phyloP scores from a whole-genome alignment of 2,329 filamentous ascomycete genomes.

The Fusarium compactum region DNA sequence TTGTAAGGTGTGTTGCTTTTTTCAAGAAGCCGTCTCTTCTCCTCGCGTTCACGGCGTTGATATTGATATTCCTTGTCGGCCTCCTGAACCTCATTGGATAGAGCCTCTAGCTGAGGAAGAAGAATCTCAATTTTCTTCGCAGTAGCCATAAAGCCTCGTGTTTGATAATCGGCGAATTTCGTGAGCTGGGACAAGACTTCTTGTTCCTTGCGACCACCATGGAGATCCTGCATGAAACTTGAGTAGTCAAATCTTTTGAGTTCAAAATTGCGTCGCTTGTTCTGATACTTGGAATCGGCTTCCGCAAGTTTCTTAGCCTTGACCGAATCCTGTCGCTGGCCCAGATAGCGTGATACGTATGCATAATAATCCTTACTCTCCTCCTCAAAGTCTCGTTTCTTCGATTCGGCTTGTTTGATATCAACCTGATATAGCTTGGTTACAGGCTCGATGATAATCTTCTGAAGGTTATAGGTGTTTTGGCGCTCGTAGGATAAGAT shows the following conservation, averaged over 20 bases:
- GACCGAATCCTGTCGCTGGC: slow-evolving; percentile 92
- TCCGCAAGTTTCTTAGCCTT: slow-evolving; percentile 98
- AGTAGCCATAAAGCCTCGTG: slow-evolving; percentile 82
- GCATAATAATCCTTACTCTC: slow-evolving; percentile 99
- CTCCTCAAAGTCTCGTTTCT: slow-evolving; percentile 98
- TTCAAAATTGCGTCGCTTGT: slow-evolving; percentile 93
- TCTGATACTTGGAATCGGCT: slow-evolving; percentile 96
- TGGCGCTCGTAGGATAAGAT: slow-evolving; percentile 88
- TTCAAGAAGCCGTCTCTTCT: slow-evolving; percentile 90
- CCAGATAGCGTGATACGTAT: slow-evolving; percentile 95
- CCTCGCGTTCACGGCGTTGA: slow-evolving; percentile 92
- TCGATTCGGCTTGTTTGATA: slow-evolving; percentile 96
- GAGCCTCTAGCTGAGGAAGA: slow-evolving; percentile 88
- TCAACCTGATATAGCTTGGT: slow-evolving; percentile 92
- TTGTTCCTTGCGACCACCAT: slow-evolving; percentile 97
- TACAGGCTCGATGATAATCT: slow-evolving; percentile 93
- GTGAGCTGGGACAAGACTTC: slow-evolving; percentile 95
- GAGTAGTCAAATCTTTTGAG: slow-evolving; percentile 98
- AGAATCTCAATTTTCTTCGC: slow-evolving; percentile 89
- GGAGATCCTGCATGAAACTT: slow-evolving; percentile 99
- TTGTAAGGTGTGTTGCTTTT: slow-evolving; percentile 82
- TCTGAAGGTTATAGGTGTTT: slow-evolving; percentile 87
- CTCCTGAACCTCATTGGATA: slow-evolving; percentile 88
- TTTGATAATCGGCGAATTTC: slow-evolving; percentile 91
- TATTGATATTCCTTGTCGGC: slow-evolving; percentile 98